These are phyloP conservation scores for Passiflora organensis DNA, from an alignment of 345 rosid species.

Conservation along the genomic window DNA sequence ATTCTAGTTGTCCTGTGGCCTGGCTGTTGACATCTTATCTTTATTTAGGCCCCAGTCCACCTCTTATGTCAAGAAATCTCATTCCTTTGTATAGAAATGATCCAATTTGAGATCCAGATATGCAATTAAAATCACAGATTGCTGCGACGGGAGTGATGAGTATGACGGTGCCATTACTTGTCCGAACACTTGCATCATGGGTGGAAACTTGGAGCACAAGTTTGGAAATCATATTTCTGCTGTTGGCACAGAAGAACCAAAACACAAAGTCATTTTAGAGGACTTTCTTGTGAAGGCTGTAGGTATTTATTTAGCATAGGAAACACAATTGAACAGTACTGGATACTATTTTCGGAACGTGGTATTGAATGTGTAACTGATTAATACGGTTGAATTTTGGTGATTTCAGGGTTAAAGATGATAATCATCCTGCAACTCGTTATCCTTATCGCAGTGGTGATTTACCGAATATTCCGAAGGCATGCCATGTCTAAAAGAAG, in stretches of 20 bases:
- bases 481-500: conserved; percentile 38
- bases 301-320: conserved; percentile 24
- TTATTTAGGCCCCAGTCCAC: background rate
- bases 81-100: no score
- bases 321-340: background rate
- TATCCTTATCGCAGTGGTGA: conserved; percentile 29
- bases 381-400: conserved; percentile 16
- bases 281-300: conserved; percentile 38
- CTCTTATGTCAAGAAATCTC: background rate
- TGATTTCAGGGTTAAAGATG: conserved; percentile 57
- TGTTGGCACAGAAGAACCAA: conserved; percentile 23
- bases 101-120: background rate
- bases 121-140: conserved; percentile 34
- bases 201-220: conserved; percentile 62
- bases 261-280: conserved; percentile 14
- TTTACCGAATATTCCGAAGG: conserved; percentile 15
- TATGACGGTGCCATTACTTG: conserved; percentile 40
- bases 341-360: background rate
- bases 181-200: conserved; percentile 57
- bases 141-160: conserved; percentile 81
- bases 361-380: conserved; percentile 1
- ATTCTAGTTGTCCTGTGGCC: no score
- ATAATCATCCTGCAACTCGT: conserved; percentile 34
- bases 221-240: conserved; percentile 30
- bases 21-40: background rate